Base-by-base conservation (phyloP, 345 rosid species). In the Clausena lansium region DNA sequence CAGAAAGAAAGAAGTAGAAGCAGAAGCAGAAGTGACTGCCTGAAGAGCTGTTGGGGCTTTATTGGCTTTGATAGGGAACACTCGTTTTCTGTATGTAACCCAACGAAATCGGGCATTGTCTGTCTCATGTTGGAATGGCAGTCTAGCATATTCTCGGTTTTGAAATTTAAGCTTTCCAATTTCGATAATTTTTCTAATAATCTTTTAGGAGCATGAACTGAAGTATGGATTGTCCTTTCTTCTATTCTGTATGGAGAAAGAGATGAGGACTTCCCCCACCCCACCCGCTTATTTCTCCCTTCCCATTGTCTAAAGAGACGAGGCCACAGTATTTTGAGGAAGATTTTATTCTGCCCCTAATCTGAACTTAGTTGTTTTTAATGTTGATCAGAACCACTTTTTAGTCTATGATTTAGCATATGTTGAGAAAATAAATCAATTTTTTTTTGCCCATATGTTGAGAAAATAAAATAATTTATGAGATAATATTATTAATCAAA, bases 1-100 rank as follows among this genome's bases (percentile, higher is more conserved):
- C 54, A 91, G 77, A 74, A 88, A 76, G 85, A 90, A 84, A 81
- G 88, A 89, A 74, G 77, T 76, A 54, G 81, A 85, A 62, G 74
- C 82, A 68, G 84, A 85, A 79, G 88, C 82, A 68, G 84, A 85
- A 79, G 88, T 67, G 45, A 52, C 82, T 59, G 84, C 84, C 50
- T 86, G 77, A 78, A 81, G 71, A 71, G 70, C 39, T 14, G 27
- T 15, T 60, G 63, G 19, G 59, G 30, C 72, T 61, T 33, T 19
- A 20, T 17, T 39, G 17, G 55, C 45, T 22, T 55, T 20, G 32
- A 32, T 0, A 14, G 67, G 61, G 30, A n/a, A 10, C 36, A 63
- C 78, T 70, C 71, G 25, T 50, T 13, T 38, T 63, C 74, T 81
- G 61, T 55, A 59, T 73, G 78, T 77, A 70, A 55, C 67, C 19